A percentile compares a stretch with the other conserved stretches of the same genome.
Conservation (phyloP, 345 rosid species). For the Rhodamnia rubescens region DNA sequence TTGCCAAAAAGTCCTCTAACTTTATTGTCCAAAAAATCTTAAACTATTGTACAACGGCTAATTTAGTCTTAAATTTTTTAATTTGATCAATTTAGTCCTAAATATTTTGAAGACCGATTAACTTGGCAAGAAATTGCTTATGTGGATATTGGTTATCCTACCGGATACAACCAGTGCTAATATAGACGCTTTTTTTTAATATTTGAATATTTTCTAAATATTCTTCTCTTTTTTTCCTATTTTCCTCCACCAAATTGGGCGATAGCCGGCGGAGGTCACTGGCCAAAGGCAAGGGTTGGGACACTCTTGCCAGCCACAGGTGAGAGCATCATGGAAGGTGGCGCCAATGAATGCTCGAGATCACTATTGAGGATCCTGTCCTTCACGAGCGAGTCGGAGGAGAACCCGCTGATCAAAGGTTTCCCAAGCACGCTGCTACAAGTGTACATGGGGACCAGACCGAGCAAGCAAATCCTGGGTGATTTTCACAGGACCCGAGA, state of each 20-base stretch:
- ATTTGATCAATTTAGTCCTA: neutral
- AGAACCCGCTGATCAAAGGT: slow-evolving; percentile 35
- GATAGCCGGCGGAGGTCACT: too few relatives aligned
- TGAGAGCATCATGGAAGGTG: slow-evolving; percentile 1
- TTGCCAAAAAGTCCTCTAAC: neutral
- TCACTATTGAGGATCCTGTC: slow-evolving; percentile 20
- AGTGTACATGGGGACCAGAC: too few relatives aligned
- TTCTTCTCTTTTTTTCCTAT: neutral
- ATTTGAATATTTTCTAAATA: accelerated
- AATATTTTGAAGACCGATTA: neutral
- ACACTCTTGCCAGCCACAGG: neutral
- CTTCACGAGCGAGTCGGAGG: slow-evolving; percentile 40
- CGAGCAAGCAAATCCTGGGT: too few relatives aligned
- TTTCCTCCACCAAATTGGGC: neutral
- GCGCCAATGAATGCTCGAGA: neutral
- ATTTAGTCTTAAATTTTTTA: neutral
- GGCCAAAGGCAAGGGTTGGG: too few relatives aligned
- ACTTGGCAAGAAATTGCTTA: accelerated
- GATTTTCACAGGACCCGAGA: too few relatives aligned
- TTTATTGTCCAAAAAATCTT: neutral
- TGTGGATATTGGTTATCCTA: accelerated
- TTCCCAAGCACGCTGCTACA: slow-evolving; percentile 27
- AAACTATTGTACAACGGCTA: neutral
- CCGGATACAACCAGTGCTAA: accelerated
- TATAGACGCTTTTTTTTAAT: neutral